phyloP scores from a whole-genome alignment of 2,329 filamentous ascomycete species.

The Tolypocladium guangdongense region DNA sequence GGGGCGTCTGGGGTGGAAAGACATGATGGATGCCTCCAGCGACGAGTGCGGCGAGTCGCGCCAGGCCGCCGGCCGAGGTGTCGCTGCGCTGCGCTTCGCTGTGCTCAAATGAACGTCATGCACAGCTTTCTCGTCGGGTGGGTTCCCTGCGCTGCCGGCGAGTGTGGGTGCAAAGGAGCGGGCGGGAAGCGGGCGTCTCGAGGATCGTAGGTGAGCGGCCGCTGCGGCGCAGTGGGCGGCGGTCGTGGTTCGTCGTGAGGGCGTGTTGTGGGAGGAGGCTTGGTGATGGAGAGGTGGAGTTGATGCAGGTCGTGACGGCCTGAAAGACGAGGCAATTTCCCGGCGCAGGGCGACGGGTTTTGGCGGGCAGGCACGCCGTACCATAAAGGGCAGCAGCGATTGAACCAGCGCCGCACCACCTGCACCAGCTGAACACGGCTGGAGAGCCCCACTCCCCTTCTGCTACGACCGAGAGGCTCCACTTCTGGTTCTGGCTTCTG shows the following conservation, averaged over 20 bases:
- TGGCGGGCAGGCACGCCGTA: neutral
- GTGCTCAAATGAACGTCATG: too few species aligned
- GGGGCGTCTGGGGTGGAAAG: constrained; percentile 58
- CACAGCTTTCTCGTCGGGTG: too few species aligned
- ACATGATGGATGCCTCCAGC: constrained; percentile 37
- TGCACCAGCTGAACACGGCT: neutral
- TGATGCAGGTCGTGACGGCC: constrained; percentile 10
- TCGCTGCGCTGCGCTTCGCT: too few species aligned
- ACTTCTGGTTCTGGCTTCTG: neutral
- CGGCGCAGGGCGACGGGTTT: constrained; percentile 7
- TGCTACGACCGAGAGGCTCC: neutral
- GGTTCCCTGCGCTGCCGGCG: too few species aligned
- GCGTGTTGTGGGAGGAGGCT: constrained; percentile 5
- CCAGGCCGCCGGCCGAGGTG: too few species aligned
- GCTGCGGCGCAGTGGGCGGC: too few species aligned
- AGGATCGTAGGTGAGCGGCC: too few species aligned
- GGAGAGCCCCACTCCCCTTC: neutral
- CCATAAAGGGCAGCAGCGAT: neutral
- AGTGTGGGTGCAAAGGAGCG: too few species aligned
- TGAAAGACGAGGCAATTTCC: constrained; percentile 21
- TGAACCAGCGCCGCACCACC: neutral
- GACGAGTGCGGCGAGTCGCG: constrained; percentile 16
- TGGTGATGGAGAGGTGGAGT: constrained; percentile 8
- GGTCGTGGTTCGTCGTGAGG: too few species aligned
- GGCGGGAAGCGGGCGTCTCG: too few species aligned